Base-by-base conservation (phyloP, 2,329 filamentous ascomycete species). In the Bipolaris oryzae region DNA sequence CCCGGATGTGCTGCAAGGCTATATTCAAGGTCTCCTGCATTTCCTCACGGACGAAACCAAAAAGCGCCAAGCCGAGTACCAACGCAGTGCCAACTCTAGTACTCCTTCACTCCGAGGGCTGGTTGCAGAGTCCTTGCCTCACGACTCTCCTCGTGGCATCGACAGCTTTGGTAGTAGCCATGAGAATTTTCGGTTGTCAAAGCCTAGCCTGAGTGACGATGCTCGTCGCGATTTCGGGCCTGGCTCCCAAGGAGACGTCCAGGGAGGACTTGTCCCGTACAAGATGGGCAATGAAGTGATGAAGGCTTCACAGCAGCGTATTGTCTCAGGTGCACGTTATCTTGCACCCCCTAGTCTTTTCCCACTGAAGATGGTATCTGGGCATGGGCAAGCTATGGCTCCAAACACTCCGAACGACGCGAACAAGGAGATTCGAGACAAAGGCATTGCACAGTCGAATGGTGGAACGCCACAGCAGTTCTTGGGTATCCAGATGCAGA, bases 1-100 rank as follows among this genome's bases (percentile, higher is more conserved):
- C 34, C 58, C 61, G 1, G 74, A 74, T 21, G 70, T 75, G n/a
- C 48, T 76, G 21, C 66, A 70, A 46, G 74, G 74, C 2, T 75
- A 69, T 50, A 60, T 72, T 7, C 71, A 74, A 50, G 74, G 74
- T 38, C 64, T 76, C 18, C 28, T 67, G 4, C 61, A 67, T 16
- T 72, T 71, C 42, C 58, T 76, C 9, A 56, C 67, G 9, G 70
- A 73, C 31, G 70, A 72, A 28, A 35, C 55, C 23, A 72, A 64
- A 52, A 67, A 62, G 45, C 53, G 58, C 23, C 61, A 56, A 18
- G 58, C 52, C 35, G 63, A 58, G 16, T 58, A 58, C 33, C 47
- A 52, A 7, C 57, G 46, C 35, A 52, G 54, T 35, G 21, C 55
- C 21, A 55, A 63, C 21, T 64, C 67, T 13, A 64, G 54, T 13